Conservation (phyloP, 805 yeast genomes). For the Wickerhamiella allomyrinae region DNA sequence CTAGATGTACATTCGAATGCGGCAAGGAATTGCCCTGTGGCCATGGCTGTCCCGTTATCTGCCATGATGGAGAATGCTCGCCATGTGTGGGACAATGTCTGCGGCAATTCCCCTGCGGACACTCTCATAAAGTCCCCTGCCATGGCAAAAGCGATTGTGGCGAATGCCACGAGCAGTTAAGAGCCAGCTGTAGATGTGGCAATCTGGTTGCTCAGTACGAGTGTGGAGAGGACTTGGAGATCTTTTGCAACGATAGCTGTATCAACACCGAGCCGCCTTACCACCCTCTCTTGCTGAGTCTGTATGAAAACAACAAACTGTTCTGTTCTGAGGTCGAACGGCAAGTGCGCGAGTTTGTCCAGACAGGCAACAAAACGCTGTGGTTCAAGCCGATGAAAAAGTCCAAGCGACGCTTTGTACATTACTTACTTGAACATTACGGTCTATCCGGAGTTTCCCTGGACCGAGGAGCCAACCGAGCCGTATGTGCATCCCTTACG, state of each 20-base stretch:
- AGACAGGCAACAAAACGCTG: constrained; percentile 27
- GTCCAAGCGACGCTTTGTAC: constrained; percentile 58
- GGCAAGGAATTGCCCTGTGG: constrained; percentile 34
- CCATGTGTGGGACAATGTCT: constrained; percentile 49
- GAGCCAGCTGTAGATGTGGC: constrained; percentile 51
- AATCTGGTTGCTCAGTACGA: constrained; percentile 33
- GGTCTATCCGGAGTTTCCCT: constrained; percentile 55
- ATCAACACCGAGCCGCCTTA: constrained; percentile 21
- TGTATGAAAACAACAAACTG: constrained; percentile 31
- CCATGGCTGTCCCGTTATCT: constrained; percentile 38
- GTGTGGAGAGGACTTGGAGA: constrained; percentile 38
- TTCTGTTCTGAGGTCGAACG: constrained; percentile 60
- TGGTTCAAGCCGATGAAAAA: constrained; percentile 62
- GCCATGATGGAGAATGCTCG: constrained; percentile 50
- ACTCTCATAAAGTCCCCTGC: constrained; percentile 46
- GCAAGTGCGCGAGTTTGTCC: constrained; percentile 36
- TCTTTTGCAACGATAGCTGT: constrained; percentile 47
- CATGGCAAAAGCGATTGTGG: constrained; percentile 38
- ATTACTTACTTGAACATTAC: constrained; percentile 46
- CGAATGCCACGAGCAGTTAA: constrained; percentile 34
- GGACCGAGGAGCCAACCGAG: constrained; percentile 62
- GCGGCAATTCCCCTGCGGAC: constrained; percentile 44
- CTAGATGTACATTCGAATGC: constrained; percentile 49
- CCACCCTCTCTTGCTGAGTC: constrained; percentile 29
- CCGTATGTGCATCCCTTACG: constrained; percentile 11